Evolutionary conservation across 345 rosid species (phyloP), one percentile per base, ranked within the genome.

Genomic region (Salix suchowensis): DNA sequence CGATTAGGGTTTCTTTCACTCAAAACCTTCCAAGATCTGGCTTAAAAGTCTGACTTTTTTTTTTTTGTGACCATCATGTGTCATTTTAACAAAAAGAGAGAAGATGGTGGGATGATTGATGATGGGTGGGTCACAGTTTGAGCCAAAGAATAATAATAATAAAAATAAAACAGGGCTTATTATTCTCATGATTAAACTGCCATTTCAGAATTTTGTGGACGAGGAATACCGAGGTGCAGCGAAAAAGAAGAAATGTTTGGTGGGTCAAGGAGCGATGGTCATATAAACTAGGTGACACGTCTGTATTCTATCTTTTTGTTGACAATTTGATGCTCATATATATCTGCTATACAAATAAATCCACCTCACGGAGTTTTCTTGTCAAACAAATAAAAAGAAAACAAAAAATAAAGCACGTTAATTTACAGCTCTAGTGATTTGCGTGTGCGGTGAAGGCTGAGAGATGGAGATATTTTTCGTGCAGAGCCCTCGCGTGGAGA

Each of bases 1-100:
- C 65, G 74, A 77, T 88, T 65, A 79, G 75, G 86, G 83, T 87
- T 88, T 87, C 91, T 89, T 88, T 82, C 88, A 85, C 90, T 81
- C 89, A 81, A 86, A 70, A 84, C 79, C 79, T 72, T 74, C 77
- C 30, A 15, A 0, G 8, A 4, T 13, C 48, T 5, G n/a, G 44
- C 76, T 24, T 50, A 16, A 42, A 77, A 16, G 60, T 65, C 10
- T 10, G 4, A 6, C 7, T 46, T 13, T 66, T 23, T 24, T 62
- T 42, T 24, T 62, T 42, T 55, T 15, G 1, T 28, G 21, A 64
- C n/a, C 8, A 6, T 30, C 7, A 10, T 4, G 16, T 30, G 23
- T 67, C 37, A 9, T 15, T 9, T 11, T 23, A 68, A 14, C 16
- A 34, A 10, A 19, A 37, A 39, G 40, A 54, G 4, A 23, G 8